phyloP scores from a whole-genome alignment of 257 asterid species.

The Solanum tacnaense region DNA sequence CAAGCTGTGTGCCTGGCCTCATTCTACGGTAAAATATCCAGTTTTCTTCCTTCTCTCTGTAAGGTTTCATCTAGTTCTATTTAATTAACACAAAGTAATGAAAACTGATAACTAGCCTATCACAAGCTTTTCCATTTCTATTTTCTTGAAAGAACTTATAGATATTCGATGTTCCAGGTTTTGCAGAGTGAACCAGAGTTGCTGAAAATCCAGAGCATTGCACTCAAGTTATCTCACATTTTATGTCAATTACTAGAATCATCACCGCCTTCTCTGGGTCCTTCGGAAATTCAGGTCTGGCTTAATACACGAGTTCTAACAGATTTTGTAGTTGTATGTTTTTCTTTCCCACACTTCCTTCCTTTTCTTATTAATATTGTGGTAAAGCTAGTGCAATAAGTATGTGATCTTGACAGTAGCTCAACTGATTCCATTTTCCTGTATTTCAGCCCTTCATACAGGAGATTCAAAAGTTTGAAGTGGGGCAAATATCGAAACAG shows the following conservation, averaged over 20 bases:
- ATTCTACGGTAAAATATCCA: neutral
- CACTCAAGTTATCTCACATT: slow-evolving; percentile 36
- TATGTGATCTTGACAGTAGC: neutral
- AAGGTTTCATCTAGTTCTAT: neutral
- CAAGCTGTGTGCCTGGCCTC: neutral
- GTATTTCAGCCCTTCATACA: slow-evolving; percentile 35
- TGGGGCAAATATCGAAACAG: slow-evolving; percentile 37
- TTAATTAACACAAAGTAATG: neutral
- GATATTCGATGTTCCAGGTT: slow-evolving; percentile 33
- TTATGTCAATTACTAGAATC: slow-evolving; percentile 40
- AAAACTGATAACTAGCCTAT: neutral
- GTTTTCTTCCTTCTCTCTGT: neutral
- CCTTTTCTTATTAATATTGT: neutral
- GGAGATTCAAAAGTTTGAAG: slow-evolving; percentile 48
- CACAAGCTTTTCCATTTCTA: neutral
- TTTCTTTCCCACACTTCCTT: neutral
- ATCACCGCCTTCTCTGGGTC: slow-evolving; percentile 24
- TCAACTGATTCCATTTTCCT: slow-evolving; percentile 10
- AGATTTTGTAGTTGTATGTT: neutral
- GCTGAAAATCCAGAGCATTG: slow-evolving; percentile 46
- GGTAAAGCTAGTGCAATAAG: neutral
- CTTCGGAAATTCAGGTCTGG: slow-evolving; percentile 46
- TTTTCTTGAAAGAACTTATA: neutral
- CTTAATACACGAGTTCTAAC: neutral
- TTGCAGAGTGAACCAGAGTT: slow-evolving; percentile 55